Base-by-base conservation (phyloP, 352 stramenopile genomes). In the Pythium aphanidermatum region DNA sequence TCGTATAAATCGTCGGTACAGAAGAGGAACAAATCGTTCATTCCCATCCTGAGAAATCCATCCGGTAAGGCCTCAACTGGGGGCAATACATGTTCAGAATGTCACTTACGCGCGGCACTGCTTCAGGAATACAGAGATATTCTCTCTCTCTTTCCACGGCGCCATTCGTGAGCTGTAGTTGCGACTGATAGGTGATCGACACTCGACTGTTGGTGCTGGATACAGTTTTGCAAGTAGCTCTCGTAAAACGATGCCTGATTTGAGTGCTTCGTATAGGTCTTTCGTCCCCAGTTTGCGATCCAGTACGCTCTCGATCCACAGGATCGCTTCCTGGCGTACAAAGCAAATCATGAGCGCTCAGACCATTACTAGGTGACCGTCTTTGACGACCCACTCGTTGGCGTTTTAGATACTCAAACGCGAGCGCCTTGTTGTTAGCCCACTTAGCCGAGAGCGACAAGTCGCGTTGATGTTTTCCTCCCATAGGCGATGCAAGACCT, bases 1-100 rank as follows among this genome's bases (percentile, higher is more conserved):
- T 90, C 77, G 50, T 90, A 92, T 27, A 92, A 50, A 51, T 92
- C 77, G 37, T 89, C 80, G 5, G 80, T 90, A 56, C 77, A 89
- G 42, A 92, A 90, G 13, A 92, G 49, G 19, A 78, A 90, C 28
- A 78, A 58, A 52, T 89, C 77, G 45, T 79, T 74, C 77, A 92
- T 92, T 14, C 80, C 77, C n/a, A 92, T 67, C 4, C 79, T 89
- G 33, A 2, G 17, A 51, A 5, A n/a, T n/a, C n/a, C n/a, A n/a
- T n/a, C n/a, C n/a, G n/a, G n/a, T n/a, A n/a, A n/a, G n/a, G n/a
- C n/a, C n/a, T n/a, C 25, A 34, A 30, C 14, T n/a, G 4, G 24
- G 35, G 11, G 14, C 2, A 34, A 47, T 10, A 11, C 11, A 23
- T 6, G 34, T 34, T 20, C 9, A 12, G 47, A 5, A 3, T 19